These are phyloP conservation scores for Taphrina pruni DNA, from an alignment of 1,139 yeast genomes.

Conservation along the genomic window DNA sequence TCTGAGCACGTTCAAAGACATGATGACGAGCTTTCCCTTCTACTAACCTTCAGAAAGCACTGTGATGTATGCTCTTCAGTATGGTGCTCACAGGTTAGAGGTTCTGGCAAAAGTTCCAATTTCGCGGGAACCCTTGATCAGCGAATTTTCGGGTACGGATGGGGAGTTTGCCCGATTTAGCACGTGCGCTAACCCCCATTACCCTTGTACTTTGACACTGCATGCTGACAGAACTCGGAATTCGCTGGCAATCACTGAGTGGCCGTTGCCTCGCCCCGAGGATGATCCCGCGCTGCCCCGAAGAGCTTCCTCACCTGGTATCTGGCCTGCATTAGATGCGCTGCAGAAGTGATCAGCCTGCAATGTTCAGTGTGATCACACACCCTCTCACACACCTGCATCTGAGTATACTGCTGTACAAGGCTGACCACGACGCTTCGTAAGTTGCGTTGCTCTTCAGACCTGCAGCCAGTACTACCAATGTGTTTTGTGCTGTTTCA, in stretches of 20 bases:
- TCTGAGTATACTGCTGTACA: too few relatives aligned
- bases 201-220: too few relatives aligned
- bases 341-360: not conserved
- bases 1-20: conserved; percentile 40
- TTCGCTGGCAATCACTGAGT: conserved; percentile 14
- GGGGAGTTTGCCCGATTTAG: not conserved
- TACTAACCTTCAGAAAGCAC: conserved; percentile 8
- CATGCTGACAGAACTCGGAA: not conserved
- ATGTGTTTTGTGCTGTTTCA: not conserved
- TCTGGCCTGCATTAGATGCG: not conserved
- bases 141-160: conserved; percentile 20
- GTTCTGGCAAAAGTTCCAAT: conserved; percentile 27
- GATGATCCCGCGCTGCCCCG: conserved; percentile 1
- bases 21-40: conserved; percentile 14
- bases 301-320: not conserved
- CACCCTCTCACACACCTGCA: too few relatives aligned
- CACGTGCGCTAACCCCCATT: not conserved
- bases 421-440: too few relatives aligned
- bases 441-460: too few relatives aligned
- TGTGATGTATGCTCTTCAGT: conserved; percentile 21
- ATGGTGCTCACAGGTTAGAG: conserved; percentile 16
- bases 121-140: conserved; percentile 29
- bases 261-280: not conserved
- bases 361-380: too few relatives aligned
- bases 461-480: too few relatives aligned